Evolutionary conservation across 1,139 yeast species (phyloP), one percentile per base, ranked within the genome.

Genomic region (Petasospora fabianii): DNA sequence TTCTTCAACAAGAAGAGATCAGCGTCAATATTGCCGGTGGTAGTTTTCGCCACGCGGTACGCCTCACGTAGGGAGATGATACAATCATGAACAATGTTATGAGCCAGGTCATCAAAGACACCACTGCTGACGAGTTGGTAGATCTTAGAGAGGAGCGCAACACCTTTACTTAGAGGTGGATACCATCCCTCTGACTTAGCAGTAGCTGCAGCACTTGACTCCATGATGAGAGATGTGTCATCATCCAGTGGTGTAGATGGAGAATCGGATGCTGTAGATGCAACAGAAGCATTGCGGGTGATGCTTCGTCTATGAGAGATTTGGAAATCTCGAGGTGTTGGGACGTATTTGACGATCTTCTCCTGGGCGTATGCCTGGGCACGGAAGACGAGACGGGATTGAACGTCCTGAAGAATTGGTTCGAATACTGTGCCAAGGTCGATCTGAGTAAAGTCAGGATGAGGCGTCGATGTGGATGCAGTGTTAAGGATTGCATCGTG

Each of bases 21-120:
- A 0, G 85, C 73, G 50, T 83, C 92, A 9, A 75, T 50, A 7
- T 48, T 73, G 58, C 68, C 70, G 53, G 68, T 60, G 37, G 71
- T 52, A 39, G 62, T 37, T 60, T 65, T 47, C 44, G 71, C 62
- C 46, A 64, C 44, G 1, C 58, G 65, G 49, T 73, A 75, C 7
- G 84, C 85, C 52, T 55, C 68, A 58, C 65, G 73, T 58, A 72
- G 69, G 22, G 78, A 84, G 37, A 65, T 59, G 28, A 90, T 73
- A 51, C 95, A 83, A 34, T 84, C 76, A 55, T 86, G 96, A 6
- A 90, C 86, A 42, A 87, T 80, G 40, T 84, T 78, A 58, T 88
- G 96, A 0, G 97, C 96, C 47, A 90, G 63, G 55, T 87, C 96
- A 55, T 88, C 96, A 63, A 90, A 90, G 1, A 88, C 85, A 9